These are phyloP conservation scores for Nidula microcarpa DNA, from an alignment of 768 basidiomycete genomes.

Conservation along the genomic window DNA sequence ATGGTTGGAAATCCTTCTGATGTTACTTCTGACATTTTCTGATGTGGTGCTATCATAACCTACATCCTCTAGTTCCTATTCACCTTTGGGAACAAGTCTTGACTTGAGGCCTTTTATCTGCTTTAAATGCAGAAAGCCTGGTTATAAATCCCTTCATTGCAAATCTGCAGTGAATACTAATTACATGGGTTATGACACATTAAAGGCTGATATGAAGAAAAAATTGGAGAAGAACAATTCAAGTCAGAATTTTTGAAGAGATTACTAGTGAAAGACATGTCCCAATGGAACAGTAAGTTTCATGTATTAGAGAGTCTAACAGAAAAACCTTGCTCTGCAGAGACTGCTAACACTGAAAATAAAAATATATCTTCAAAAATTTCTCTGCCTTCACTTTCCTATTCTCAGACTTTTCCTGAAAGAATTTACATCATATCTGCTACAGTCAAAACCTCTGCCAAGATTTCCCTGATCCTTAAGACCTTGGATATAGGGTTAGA, in stretches of 20 bases:
- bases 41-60: too few relatives aligned
- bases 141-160: not conserved
- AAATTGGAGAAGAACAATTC: not conserved
- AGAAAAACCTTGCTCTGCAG: not conserved
- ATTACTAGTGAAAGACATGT: not conserved
- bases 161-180: not conserved
- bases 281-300: not conserved
- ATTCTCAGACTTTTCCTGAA: not conserved
- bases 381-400: not conserved
- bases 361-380: not conserved
- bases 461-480: not conserved
- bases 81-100: too few relatives aligned
- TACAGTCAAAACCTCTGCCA: not conserved
- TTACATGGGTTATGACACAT: not conserved
- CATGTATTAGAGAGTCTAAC: not conserved
- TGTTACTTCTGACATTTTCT: too few relatives aligned
- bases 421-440: not conserved
- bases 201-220: not conserved
- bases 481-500: too few relatives aligned
- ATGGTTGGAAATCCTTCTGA: too few relatives aligned
- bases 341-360: not conserved
- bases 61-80: too few relatives aligned
- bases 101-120: not conserved
- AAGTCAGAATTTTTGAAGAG: not conserved
- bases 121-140: not conserved